Percentiles rank a stretch among this genome's conserved stretches.
Evolutionary conservation across 306 rosid genomes (phyloP).

Genomic region (Fagus crenata): DNA sequence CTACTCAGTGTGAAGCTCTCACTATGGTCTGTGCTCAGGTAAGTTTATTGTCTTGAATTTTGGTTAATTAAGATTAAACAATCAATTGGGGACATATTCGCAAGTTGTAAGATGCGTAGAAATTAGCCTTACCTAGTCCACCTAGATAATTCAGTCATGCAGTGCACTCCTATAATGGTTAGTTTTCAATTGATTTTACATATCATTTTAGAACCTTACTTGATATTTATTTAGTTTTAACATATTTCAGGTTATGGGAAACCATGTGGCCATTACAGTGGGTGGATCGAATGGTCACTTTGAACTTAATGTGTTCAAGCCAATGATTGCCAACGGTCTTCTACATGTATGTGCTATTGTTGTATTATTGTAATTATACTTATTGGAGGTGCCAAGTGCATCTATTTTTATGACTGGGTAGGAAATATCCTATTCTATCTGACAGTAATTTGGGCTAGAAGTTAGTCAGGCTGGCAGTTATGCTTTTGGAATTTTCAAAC

Average conservation of each 20-base stretch:
- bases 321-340: slow-evolving; percentile 82
- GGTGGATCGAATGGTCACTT: slow-evolving; percentile 99
- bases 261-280: slow-evolving; percentile 87
- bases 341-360: slow-evolving; percentile 62
- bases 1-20: slow-evolving; percentile 98
- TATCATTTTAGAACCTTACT: neutral
- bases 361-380: slow-evolving; percentile 4
- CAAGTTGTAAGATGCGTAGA: slow-evolving; percentile 1
- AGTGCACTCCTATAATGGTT: slow-evolving; percentile 1
- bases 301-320: slow-evolving; percentile 96
- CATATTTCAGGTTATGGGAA: slow-evolving; percentile 82
- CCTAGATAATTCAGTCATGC: slow-evolving; percentile 1
- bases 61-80: slow-evolving; percentile 12
- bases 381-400: neutral
- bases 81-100: slow-evolving; percentile 14
- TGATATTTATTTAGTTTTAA: neutral
- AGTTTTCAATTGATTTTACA: slow-evolving; percentile 11
- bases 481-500: neutral
- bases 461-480: neutral
- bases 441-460: neutral
- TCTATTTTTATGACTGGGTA: neutral
- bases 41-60: slow-evolving; percentile 4
- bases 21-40: slow-evolving; percentile 99
- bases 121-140: neutral
- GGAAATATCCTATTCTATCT: neutral